Evolutionary conservation across 1,284 basidiomycete species (phyloP), one percentile per base, ranked within the genome.

Genomic region (Cutaneotrichosporon mucoides): DNA sequence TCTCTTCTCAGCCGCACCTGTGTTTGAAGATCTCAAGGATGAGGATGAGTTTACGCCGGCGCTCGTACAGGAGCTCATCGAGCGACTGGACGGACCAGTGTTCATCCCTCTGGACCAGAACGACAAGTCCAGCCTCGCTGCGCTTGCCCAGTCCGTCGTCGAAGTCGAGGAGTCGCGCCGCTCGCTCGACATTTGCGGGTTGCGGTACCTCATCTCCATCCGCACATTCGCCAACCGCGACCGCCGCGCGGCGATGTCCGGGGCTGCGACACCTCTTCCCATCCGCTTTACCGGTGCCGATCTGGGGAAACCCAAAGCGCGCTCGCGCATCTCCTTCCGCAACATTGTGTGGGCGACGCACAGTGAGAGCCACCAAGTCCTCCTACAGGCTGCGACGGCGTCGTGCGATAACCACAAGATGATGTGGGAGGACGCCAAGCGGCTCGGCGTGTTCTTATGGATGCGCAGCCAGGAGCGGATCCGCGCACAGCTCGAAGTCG

Each of bases 271-370:
- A 24, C 24, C 38, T 2, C 36, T 46, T 11, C 53, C 58, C 36
- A 44, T 46, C 7, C 40, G 42, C 15, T 13, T 48, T 7, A 24
- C 46, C 6, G 12, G 35, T 13, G 46, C 34, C 11, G 46, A 33
- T 3, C 12, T 48, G 13, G 10, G 13, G 8, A 40, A 40, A 12
- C 55, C 47, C 5, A 40, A 15, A 5, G 37, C 53, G 9, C 48
- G 52, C 33, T 40, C 53, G 2, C 47, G 47, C 11, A 64, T 64
- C 48, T 61, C 90, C 16, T 94, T 90, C 74, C 85, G 92, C 42
- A 94, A 97, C 73, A 90, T 94, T 79, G 83, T 95, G 8, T 98
- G 93, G 92, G 94, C 93, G 0, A 92, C 88, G 68, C 89, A 95
- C 70, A 96, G 92, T 71, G 89, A 95, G 73, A 90, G 86, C 68